A percentile compares a stretch with the other conserved stretches of the same genome.
phyloP scores from a whole-genome alignment of 331 rosid species.

The Dryas integrifolia region DNA sequence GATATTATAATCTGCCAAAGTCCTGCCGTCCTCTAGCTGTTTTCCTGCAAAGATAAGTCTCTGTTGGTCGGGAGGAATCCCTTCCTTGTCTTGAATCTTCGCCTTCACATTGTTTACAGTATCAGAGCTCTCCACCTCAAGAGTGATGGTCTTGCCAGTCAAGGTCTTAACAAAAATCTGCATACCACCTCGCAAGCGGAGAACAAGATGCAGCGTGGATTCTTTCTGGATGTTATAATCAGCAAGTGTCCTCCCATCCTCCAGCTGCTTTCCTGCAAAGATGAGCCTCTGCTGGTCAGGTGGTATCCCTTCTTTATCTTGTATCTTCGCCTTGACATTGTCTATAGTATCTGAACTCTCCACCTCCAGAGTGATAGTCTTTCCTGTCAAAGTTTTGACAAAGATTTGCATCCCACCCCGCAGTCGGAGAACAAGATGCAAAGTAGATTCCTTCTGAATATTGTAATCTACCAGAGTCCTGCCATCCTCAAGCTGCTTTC shows the following conservation, averaged over 20 bases:
- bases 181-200: neutral
- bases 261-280: neutral
- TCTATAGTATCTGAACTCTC: neutral
- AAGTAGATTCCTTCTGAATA: neutral
- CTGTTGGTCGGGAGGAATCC: neutral
- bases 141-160: neutral
- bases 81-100: neutral
- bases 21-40: neutral
- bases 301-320: neutral
- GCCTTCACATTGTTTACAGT: neutral
- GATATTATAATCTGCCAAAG: neutral
- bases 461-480: slow-evolving; percentile 1
- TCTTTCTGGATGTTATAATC: neutral
- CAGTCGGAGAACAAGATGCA: neutral
- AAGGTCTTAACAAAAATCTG: neutral
- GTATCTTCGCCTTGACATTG: neutral
- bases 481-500: neutral
- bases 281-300: neutral
- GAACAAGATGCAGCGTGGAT: neutral
- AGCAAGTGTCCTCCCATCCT: neutral
- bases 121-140: neutral
- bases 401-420: neutral
- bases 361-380: neutral
- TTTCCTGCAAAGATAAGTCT: neutral
- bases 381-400: neutral